phyloP scores from a whole-genome alignment of 2,329 filamentous ascomycete species.

The Beauveria pseudobassiana region DNA sequence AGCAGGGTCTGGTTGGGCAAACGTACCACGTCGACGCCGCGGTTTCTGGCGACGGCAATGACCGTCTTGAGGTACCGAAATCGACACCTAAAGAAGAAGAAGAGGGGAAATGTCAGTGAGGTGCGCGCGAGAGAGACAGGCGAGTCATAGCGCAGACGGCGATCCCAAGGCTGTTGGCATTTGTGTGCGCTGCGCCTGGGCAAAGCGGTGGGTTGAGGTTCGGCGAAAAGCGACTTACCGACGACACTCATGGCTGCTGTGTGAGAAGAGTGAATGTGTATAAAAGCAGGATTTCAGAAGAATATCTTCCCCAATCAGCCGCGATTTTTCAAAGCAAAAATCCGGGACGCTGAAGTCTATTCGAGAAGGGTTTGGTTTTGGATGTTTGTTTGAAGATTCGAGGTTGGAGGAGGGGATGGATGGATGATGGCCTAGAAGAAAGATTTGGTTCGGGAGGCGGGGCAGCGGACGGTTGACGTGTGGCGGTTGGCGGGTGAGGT shows the following conservation, averaged over 20 bases:
- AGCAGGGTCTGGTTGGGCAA: constrained; percentile 17
- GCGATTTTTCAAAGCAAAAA: constrained; percentile 2
- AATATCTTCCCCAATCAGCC: constrained; percentile 6
- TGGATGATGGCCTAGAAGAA: not conserved
- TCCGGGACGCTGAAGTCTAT: constrained; percentile 2
- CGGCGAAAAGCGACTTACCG: constrained; percentile 31
- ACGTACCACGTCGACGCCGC: constrained; percentile 97
- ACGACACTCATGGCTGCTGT: constrained; percentile 47
- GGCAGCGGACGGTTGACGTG: not conserved
- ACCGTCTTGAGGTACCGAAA: constrained; percentile 97
- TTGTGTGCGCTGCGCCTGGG: not conserved
- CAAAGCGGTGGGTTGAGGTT: constrained; percentile 5
- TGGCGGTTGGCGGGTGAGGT: not conserved
- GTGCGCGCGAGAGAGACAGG: not conserved
- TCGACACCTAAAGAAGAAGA: constrained; percentile 60
- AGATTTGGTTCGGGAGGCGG: constrained; percentile 4
- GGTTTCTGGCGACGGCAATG: constrained; percentile 94
- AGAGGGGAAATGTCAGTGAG: not conserved
- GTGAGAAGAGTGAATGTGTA: constrained; percentile 14
- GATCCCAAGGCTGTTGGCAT: not conserved
- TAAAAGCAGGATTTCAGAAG: not conserved
- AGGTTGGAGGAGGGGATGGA: not conserved
- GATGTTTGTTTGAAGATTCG: not conserved
- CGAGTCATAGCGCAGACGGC: not conserved
- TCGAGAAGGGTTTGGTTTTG: not conserved